Percentiles rank a stretch among this genome's conserved stretches.
Evolutionary conservation across 2,329 filamentous ascomycete genomes (phyloP).

Genomic region (Ophiostoma novo-ulmi): DNA sequence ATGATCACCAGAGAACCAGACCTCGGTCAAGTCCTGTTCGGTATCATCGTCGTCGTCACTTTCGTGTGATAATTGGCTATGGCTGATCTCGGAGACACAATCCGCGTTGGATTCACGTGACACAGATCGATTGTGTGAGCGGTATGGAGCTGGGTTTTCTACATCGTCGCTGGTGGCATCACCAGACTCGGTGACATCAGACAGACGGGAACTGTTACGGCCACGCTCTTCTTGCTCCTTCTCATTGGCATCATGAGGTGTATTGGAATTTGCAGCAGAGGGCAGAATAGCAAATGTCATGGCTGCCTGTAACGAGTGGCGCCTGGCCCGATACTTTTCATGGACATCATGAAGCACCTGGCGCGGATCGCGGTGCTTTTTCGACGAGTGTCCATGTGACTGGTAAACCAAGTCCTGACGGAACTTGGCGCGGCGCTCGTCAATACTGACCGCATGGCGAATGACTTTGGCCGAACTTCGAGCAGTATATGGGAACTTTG

Average conservation of each 20-base stretch:
- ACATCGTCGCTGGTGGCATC: background rate
- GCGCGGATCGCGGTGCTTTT: background rate
- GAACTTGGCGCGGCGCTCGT: conserved; percentile 67
- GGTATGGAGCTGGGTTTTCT: background rate
- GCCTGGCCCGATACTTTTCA: background rate
- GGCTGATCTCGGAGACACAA: background rate
- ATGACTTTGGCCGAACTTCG: conserved; percentile 56
- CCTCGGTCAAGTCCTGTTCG: conserved; percentile 69
- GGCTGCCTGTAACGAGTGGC: background rate
- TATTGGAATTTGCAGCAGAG: background rate
- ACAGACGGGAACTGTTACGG: background rate
- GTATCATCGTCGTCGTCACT: conserved; percentile 42
- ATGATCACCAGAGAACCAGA: conserved; percentile 76
- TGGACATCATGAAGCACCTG: background rate
- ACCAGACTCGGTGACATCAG: background rate
- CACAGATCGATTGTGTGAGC: background rate
- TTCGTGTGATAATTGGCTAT: conserved; percentile 26
- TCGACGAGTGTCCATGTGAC: conserved; percentile 24
- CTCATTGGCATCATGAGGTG: background rate
- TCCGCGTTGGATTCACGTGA: background rate
- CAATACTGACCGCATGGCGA: conserved; percentile 64
- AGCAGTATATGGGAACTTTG: conserved; percentile 66
- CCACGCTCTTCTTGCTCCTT: background rate
- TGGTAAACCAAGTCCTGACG: conserved; percentile 64
- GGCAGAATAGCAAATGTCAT: background rate